Evolutionary conservation across 805 yeast genomes (phyloP), one percentile per base, ranked within the genome.

Genomic region (Zygosaccharomyces siamensis): DNA sequence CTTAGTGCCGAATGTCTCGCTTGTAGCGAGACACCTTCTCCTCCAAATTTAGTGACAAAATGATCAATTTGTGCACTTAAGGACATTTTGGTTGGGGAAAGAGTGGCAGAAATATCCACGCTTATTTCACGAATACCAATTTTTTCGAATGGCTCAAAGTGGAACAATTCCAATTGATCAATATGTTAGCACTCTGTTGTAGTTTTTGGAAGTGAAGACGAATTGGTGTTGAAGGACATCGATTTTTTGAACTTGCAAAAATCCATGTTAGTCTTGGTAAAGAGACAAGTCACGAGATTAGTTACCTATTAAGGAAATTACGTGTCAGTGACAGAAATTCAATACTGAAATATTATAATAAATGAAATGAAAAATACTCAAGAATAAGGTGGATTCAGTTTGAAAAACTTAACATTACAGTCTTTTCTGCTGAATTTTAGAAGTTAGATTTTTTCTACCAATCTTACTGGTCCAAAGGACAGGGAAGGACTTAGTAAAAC

Each of bases 1-100:
- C 89, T 81, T 37, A 89, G 77, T 6, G 81, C 78, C 0, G 89
- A 73, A 53, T 86, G 84, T 56, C 81, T 82, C 8, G 78, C 70
- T 52, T 78, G 77, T 54, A 75, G 74, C 62, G 84, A 90, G 43
- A 72, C 67, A 47, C 73, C 70, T 42, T 76, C 81, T 49, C 76
- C 81, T 49, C 69, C 67, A 18, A 87, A 77, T 60, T 85, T 75
- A 48, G 79, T 67, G 50, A 81, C 87, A 66, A 86, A 82, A 43
- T 80, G 74, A 60, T 84, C 90, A 42, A 86, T 74, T 63, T 83
- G 89, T 5, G 64, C 61, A 8, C 65, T 58, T 47, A 69, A 63
- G 5, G 73, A 61, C 75, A 72, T 71, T n/a, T 36, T 39, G 38
- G 16, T 18, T 27, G 8, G 26, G n/a, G 14, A 18, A n/a, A 28